Evolutionary conservation across 805 yeast species (phyloP).

Genomic region (Candida endomychidarum): DNA sequence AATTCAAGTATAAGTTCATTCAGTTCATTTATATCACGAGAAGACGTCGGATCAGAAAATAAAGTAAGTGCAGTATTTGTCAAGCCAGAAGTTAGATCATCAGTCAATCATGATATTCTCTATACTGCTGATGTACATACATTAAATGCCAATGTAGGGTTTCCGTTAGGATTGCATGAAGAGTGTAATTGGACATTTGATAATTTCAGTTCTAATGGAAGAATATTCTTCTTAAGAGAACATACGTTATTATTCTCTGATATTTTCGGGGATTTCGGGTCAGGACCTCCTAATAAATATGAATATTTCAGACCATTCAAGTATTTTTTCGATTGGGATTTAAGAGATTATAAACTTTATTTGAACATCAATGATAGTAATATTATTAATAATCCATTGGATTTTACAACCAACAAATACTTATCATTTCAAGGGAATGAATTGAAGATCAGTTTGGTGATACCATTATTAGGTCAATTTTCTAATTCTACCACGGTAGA

Average conservation of each 20-base stretch:
- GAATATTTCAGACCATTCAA: slow-evolving; percentile 73
- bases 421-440: slow-evolving; percentile 68
- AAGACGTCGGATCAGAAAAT: slow-evolving; percentile 55
- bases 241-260: slow-evolving; percentile 77
- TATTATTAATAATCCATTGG: slow-evolving; percentile 85
- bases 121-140: slow-evolving; percentile 60
- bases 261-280: slow-evolving; percentile 68
- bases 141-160: slow-evolving; percentile 57
- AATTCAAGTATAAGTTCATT: slow-evolving; percentile 50
- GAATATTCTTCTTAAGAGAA: slow-evolving; percentile 73
- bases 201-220: slow-evolving; percentile 50
- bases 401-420: slow-evolving; percentile 75
- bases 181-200: slow-evolving; percentile 65
- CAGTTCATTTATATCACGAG: slow-evolving; percentile 53
- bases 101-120: slow-evolving; percentile 85
- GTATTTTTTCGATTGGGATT: slow-evolving; percentile 60
- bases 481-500: slow-evolving; percentile 51
- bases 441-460: slow-evolving; percentile 43
- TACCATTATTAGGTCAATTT: slow-evolving; percentile 62
- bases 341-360: slow-evolving; percentile 56
- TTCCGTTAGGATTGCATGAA: slow-evolving; percentile 85
- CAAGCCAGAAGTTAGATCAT: slow-evolving; percentile 67
- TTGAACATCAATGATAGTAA: slow-evolving; percentile 85
- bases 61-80: slow-evolving; percentile 44
- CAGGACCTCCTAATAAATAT: slow-evolving; percentile 71